A percentile compares a stretch with the other conserved stretches of the same genome.
Evolutionary conservation across 2,329 filamentous ascomycete species (phyloP).

Genomic region (Ilyonectria robusta): DNA sequence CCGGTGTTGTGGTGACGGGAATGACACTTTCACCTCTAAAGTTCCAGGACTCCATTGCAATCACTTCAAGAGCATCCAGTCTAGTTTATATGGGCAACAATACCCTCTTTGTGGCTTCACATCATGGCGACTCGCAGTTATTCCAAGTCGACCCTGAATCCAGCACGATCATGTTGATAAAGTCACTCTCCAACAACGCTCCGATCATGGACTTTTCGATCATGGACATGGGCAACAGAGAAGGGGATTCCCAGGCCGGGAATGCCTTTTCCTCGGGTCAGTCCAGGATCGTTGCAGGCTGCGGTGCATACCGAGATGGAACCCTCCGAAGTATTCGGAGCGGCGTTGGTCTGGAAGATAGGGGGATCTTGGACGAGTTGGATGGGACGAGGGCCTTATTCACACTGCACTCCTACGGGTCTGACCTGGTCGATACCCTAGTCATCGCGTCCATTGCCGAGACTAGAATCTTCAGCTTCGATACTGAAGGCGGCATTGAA

Average conservation of each 20-base stretch:
- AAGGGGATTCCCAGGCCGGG: constrained; percentile 79
- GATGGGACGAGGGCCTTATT: constrained; percentile 81
- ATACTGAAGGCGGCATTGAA: constrained; percentile 82
- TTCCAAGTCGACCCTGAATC: constrained; percentile 68
- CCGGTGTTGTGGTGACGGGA: constrained; percentile 76
- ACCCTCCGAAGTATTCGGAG: constrained; percentile 91
- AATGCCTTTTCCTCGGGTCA: constrained; percentile 97
- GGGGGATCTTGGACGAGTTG: constrained; percentile 86
- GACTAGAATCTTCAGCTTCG: constrained; percentile 86
- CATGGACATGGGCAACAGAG: constrained; percentile 94
- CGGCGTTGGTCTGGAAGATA: constrained; percentile 91
- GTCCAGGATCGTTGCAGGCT: constrained; percentile 92
- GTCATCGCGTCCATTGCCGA: constrained; percentile 87
- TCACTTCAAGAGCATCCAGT: constrained; percentile 81
- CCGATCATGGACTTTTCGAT: constrained; percentile 94
- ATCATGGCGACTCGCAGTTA: constrained; percentile 92
- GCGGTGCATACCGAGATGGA: constrained; percentile 90
- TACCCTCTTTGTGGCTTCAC: constrained; percentile 88
- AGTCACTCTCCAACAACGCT: constrained; percentile 82
- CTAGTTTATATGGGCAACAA: constrained; percentile 83
- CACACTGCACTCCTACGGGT: constrained; percentile 69
- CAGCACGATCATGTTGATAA: constrained; percentile 73
- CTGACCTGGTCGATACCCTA: constrained; percentile 75
- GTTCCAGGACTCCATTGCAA: constrained; percentile 45
- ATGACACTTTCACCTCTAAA: constrained; percentile 74